Percentiles rank a stretch among this genome's conserved stretches.
phyloP scores from a whole-genome alignment of 169 alveolate species.

The Plasmodium chabaudi region DNA sequence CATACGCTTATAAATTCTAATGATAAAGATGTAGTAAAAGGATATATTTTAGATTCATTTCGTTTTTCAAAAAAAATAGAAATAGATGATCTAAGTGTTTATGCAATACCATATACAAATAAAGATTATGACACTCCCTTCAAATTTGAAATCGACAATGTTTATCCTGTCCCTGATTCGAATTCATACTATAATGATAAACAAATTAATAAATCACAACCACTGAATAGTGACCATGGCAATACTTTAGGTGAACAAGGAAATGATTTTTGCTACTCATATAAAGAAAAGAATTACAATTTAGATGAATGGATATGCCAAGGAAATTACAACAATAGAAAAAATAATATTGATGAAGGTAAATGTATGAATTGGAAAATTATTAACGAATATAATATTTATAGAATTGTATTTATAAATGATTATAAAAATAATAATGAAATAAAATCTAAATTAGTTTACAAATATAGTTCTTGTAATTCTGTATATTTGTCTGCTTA shows the following conservation, averaged over 20 bases:
- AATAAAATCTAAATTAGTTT: conserved; percentile 20
- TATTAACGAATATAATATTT: conserved; percentile 36
- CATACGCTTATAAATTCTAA: conserved; percentile 15
- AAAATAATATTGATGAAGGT: neutral
- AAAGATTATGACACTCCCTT: conserved; percentile 23
- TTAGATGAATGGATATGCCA: conserved; percentile 24
- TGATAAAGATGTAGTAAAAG: conserved; percentile 32
- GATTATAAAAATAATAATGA: conserved; percentile 7
- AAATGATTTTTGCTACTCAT: conserved; percentile 9
- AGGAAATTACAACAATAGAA: too few relatives aligned
- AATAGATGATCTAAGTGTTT: conserved; percentile 57
- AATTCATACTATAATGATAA: conserved; percentile 20
- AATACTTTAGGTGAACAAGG: neutral
- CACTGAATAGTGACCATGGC: neutral
- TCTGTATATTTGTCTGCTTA: conserved; percentile 24
- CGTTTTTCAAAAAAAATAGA: conserved; percentile 46
- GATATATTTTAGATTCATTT: conserved; percentile 13
- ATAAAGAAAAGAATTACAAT: neutral
- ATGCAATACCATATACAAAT: conserved; percentile 42
- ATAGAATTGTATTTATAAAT: conserved; percentile 21
- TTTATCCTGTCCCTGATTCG: conserved; percentile 67
- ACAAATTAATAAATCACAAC: neutral
- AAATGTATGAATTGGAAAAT: conserved; percentile 43
- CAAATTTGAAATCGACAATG: conserved; percentile 13
- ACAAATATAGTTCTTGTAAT: conserved; percentile 43